Conservation (phyloP, 495 filamentous ascomycete species). For the Aspergillus avenaceus region DNA sequence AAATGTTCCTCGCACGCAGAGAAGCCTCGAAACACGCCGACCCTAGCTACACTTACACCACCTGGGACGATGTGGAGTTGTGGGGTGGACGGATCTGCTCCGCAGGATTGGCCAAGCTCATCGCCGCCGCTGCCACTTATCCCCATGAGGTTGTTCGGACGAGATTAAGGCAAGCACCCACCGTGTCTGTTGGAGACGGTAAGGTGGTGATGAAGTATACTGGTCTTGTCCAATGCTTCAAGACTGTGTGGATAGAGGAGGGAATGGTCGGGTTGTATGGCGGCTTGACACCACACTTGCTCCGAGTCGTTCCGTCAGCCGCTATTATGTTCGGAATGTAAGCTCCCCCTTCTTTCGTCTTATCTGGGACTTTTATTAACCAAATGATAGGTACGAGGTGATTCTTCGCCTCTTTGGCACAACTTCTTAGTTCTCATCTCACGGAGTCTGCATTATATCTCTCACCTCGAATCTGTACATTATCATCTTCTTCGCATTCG, state of each 20-base stretch:
- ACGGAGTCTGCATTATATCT: not conserved
- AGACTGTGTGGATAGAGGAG: constrained; percentile 51
- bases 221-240: constrained; percentile 52
- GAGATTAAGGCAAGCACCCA: constrained; percentile 51
- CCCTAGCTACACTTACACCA: constrained; percentile 22
- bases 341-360: not conserved
- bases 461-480: not conserved
- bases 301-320: constrained; percentile 71
- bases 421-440: not conserved
- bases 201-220: constrained; percentile 48
- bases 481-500: not conserved
- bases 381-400: constrained; percentile 52
- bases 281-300: constrained; percentile 54
- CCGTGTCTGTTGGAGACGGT: constrained; percentile 29
- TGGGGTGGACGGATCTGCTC: constrained; percentile 47
- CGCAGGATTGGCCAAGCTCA: constrained; percentile 52
- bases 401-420: constrained; percentile 50
- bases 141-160: constrained; percentile 57
- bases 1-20: constrained; percentile 39
- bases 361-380: constrained; percentile 7
- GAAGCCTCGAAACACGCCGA: constrained; percentile 31
- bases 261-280: constrained; percentile 54
- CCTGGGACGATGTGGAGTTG: constrained; percentile 43
- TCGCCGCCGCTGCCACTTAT: constrained; percentile 54
- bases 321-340: constrained; percentile 93